Base-by-base conservation (phyloP, 805 yeast species). In the Peterozyma xylosa region DNA sequence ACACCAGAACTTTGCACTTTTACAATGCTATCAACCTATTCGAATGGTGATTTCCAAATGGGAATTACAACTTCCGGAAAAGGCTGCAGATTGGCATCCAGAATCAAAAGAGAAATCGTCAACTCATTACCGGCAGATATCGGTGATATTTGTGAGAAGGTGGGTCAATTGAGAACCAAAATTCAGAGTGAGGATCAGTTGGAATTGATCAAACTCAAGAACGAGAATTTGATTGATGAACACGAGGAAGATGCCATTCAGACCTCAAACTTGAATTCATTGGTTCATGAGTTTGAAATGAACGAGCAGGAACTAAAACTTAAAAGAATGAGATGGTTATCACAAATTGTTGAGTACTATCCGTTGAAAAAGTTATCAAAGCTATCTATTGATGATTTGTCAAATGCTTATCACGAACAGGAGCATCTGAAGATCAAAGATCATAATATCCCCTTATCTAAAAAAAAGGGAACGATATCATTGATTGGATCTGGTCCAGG, bases 401-500 rank as follows among this genome's bases (percentile, higher is more conserved):
- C 76, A 1, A 59, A 61, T 13, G 71, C 66, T 11, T 76, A 72
- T 50, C 52, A 48, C 10, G 49, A 38, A 53, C 39, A 35, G 16
- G 42, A 41, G 11, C 6, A 34, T 34, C 11, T 40, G 14, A 38
- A 16, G 11, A 17, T 30, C 5, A 33, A 14, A 3, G 38, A 13
- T 38, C 17, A 42, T 37, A 32, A 17, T 47, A 57, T 3, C 51
- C 52, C 39, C 11, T 30, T 18, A 9, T 16, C 37, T 2, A 30
- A 29, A 3, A 51, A 50, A 21, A 60, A 54, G 39, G 95, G 95
- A 1, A 50, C 70, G 2, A 82, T 90, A 10, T 76, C 93, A 2
- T 68, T 91, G n/a, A 89, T 91, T 15, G 98, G 98, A 1, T 74
- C 96, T 2, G 98, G 98, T 0, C 97, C 98, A 0, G 98, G 98